These are phyloP conservation scores for Pythium brachiatum DNA, from an alignment of 352 stramenopile genomes.

Conservation along the genomic window DNA sequence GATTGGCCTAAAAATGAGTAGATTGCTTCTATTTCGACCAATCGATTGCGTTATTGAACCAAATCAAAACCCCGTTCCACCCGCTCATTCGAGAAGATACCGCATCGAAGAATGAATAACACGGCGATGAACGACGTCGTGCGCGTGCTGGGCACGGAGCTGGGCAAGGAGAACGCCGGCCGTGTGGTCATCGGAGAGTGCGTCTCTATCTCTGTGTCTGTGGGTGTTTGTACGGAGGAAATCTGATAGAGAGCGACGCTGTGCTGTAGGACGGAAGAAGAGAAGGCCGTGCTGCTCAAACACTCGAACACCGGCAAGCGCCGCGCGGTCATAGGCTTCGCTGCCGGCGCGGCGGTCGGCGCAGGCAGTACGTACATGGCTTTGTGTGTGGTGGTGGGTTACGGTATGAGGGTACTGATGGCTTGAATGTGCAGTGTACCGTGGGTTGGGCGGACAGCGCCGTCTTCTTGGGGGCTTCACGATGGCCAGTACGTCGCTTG, in stretches of 20 bases:
- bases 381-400: neutral
- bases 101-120: neutral
- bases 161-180: conserved; percentile 46
- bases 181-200: conserved; percentile 57
- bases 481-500: conserved; percentile 20
- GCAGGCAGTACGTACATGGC: conserved; percentile 21
- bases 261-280: conserved; percentile 50
- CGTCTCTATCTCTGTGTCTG: conserved; percentile 10
- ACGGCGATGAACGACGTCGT: conserved; percentile 61
- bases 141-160: conserved; percentile 57
- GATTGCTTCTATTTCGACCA: conserved; percentile 17
- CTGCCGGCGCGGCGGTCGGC: conserved; percentile 28
- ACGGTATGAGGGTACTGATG: neutral
- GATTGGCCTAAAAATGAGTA: too few species aligned
- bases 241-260: neutral
- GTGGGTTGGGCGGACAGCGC: conserved; percentile 19
- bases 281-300: conserved; percentile 59
- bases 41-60: conserved; percentile 13
- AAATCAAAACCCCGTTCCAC: neutral
- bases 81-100: neutral
- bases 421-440: conserved; percentile 13
- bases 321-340: conserved; percentile 41
- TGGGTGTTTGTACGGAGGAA: neutral
- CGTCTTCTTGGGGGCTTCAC: conserved; percentile 24
- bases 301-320: conserved; percentile 46